These are phyloP conservation scores for Apiospora rasikravindrae DNA, from an alignment of 2,329 filamentous ascomycete species.

Conservation along the genomic window DNA sequence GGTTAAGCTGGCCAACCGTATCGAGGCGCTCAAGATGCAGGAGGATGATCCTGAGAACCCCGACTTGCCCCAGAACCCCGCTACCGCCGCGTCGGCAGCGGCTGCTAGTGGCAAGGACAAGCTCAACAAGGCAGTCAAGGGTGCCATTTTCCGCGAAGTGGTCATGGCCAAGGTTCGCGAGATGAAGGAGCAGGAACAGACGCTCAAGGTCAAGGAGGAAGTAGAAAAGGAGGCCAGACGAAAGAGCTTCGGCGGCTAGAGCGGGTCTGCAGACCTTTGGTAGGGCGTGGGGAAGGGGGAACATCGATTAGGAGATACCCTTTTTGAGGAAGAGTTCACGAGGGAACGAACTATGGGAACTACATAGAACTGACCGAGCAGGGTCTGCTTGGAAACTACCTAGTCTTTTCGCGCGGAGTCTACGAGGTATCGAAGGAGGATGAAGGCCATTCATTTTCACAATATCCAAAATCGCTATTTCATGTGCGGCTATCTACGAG, in stretches of 20 bases:
- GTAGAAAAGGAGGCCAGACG: conserved; percentile 55
- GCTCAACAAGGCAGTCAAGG: conserved; percentile 54
- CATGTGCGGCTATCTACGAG: not conserved
- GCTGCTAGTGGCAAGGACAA: conserved; percentile 40
- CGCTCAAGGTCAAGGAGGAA: conserved; percentile 68
- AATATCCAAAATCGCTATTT: conserved; percentile 12
- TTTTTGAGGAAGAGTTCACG: not conserved
- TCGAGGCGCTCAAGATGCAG: conserved; percentile 91
- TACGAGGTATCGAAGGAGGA: not conserved
- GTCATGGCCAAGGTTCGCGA: conserved; percentile 92
- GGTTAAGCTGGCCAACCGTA: conserved; percentile 94
- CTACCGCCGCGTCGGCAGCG: conserved; percentile 53
- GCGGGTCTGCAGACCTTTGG: not conserved
- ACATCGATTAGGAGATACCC: conserved; percentile 8
- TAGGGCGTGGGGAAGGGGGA: not conserved
- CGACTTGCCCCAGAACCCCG: conserved; percentile 69
- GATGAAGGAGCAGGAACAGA: conserved; percentile 85
- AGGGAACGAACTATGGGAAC: not conserved
- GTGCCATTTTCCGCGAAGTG: conserved; percentile 90
- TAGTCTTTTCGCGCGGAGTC: not conserved
- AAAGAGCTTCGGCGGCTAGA: conserved; percentile 37
- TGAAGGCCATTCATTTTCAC: conserved; percentile 6
- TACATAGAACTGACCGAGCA: not conserved
- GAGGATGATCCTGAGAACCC: conserved; percentile 83
- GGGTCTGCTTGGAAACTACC: conserved; percentile 2